Percentiles rank a stretch among this genome's conserved stretches.
Evolutionary conservation across 371 early-diverging fungal species (phyloP).

Genomic region (Coemansia sp.): DNA sequence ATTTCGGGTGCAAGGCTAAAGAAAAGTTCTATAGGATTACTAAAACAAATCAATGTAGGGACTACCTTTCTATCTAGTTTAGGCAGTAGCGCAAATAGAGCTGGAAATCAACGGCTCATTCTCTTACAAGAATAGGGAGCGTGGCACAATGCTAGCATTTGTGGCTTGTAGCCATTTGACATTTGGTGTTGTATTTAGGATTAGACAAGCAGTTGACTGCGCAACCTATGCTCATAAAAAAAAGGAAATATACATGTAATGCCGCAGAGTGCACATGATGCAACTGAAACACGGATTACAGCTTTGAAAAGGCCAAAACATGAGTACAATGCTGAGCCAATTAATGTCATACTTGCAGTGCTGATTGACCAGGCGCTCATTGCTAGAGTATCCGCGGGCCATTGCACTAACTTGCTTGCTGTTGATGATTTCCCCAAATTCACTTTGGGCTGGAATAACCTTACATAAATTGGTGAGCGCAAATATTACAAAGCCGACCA

Average conservation of each 20-base stretch:
- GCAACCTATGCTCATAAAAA: background rate
- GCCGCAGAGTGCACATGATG: constrained; percentile 13
- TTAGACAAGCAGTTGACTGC: background rate
- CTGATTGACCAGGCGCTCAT: constrained; percentile 26
- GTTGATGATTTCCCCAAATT: constrained; percentile 39
- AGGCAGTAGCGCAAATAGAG: too few relatives aligned
- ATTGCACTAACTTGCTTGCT: constrained; percentile 14
- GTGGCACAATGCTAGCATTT: background rate
- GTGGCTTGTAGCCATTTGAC: background rate
- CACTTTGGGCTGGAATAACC: constrained; percentile 35
- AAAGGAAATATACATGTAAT: constrained; percentile 9
- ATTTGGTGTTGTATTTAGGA: background rate
- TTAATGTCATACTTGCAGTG: constrained; percentile 24
- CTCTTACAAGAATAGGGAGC: background rate
- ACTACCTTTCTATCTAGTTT: too few relatives aligned
- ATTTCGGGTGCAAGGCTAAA: background rate
- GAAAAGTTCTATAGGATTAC: background rate
- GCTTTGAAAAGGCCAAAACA: constrained; percentile 19
- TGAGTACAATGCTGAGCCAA: constrained; percentile 32
- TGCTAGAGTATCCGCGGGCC: constrained; percentile 31
- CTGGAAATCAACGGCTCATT: background rate
- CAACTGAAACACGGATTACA: constrained; percentile 4
- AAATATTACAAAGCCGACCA: constrained; percentile 24
- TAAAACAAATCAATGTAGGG: too few relatives aligned
- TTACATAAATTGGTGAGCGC: constrained; percentile 24